phyloP scores from a whole-genome alignment of 768 basidiomycete species.

The Mycena polygramma region DNA sequence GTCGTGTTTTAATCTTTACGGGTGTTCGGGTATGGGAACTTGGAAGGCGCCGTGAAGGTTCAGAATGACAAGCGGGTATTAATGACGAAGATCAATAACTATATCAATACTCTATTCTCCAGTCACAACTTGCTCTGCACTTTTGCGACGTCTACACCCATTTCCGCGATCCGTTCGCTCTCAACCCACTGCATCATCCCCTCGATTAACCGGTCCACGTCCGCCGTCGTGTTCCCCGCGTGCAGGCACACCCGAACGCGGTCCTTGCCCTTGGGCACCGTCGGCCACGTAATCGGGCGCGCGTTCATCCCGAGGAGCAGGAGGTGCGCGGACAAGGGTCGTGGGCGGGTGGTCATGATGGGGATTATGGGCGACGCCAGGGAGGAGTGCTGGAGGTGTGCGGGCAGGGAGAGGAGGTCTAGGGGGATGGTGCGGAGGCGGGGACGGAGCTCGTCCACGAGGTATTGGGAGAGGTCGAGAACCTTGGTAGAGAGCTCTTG shows the following conservation, averaged over 20 bases:
- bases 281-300: constrained; percentile 87
- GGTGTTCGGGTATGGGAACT: too few relatives aligned
- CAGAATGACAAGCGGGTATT: too few relatives aligned
- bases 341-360: constrained; percentile 81
- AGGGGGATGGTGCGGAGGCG: constrained; percentile 44
- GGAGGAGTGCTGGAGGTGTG: constrained; percentile 51
- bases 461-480: constrained; percentile 59
- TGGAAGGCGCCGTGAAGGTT: too few relatives aligned
- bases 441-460: constrained; percentile 40
- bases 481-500: constrained; percentile 57
- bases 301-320: constrained; percentile 68
- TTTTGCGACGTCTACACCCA: constrained; percentile 10
- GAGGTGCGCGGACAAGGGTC: constrained; percentile 80
- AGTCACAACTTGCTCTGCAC: constrained; percentile 37
- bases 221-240: constrained; percentile 74
- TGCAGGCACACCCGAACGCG: constrained; percentile 92
- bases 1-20: too few relatives aligned
- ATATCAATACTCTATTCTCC: constrained; percentile 8
- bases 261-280: constrained; percentile 88
- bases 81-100: too few relatives aligned
- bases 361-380: constrained; percentile 87
- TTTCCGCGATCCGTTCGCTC: constrained; percentile 41
- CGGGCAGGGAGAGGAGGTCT: constrained; percentile 60
- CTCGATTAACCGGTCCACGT: constrained; percentile 70
- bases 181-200: constrained; percentile 65